A percentile compares a stretch with the other conserved stretches of the same genome.
These are phyloP conservation scores for Hypoxylon sp. DNA, from an alignment of 2,329 filamentous ascomycete species.

Conservation along the genomic window DNA sequence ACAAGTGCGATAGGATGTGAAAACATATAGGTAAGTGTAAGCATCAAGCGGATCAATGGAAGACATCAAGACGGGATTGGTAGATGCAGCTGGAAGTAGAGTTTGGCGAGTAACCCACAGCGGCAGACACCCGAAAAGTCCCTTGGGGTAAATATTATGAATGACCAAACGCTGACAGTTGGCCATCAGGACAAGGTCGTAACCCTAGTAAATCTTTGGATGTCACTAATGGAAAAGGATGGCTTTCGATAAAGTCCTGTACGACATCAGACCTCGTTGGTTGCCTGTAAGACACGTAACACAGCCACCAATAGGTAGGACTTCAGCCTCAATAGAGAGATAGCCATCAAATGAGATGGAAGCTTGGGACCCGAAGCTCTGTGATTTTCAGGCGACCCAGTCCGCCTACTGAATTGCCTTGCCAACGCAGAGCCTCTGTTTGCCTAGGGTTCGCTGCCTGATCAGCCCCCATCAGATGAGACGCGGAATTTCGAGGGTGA, in stretches of 20 bases:
- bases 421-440: conserved; percentile 39
- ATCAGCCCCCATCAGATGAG: conserved; percentile 29
- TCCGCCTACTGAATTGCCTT: conserved; percentile 43
- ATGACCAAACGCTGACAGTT: conserved; percentile 20
- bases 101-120: conserved; percentile 32
- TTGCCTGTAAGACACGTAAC: conserved; percentile 42
- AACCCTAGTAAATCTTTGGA: conserved; percentile 26
- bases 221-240: conserved; percentile 21
- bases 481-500: conserved; percentile 15
- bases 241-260: conserved; percentile 31
- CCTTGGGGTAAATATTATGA: conserved; percentile 31
- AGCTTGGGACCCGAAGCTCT: conserved; percentile 24
- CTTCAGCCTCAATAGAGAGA: conserved; percentile 37
- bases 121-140: conserved; percentile 34
- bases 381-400: conserved; percentile 31
- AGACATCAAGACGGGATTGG: conserved; percentile 38
- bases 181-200: conserved; percentile 33
- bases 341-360: conserved; percentile 29
- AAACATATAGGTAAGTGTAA: conserved; percentile 35
- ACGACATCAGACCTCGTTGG: conserved; percentile 30
- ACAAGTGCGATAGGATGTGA: conserved; percentile 36
- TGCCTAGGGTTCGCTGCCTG: conserved; percentile 35
- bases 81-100: conserved; percentile 24
- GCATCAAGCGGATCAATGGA: conserved; percentile 27
- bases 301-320: conserved; percentile 41